Percentiles rank a stretch among this genome's conserved stretches.
Conservation (phyloP, 192 early-diverging fungal genomes). For the Coemansia asiatica region DNA sequence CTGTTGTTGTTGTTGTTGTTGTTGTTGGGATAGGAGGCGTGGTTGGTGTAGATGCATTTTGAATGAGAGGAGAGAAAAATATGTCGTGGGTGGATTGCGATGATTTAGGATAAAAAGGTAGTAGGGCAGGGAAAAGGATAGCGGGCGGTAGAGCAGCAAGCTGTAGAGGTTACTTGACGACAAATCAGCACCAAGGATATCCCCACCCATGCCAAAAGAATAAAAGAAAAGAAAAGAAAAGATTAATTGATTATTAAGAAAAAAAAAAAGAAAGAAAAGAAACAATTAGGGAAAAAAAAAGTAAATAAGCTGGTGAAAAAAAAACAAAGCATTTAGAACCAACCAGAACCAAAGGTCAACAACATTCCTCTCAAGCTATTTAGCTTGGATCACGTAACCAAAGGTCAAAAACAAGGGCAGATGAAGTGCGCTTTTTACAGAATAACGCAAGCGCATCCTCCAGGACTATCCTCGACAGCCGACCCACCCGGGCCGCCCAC, state of each 20-base stretch:
- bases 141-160: neutral
- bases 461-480: constrained; percentile 32
- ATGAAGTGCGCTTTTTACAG: constrained; percentile 54
- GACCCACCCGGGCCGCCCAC: constrained; percentile 13
- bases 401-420: neutral
- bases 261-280: constrained; percentile 5
- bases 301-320: constrained; percentile 1
- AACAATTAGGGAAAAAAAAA: neutral
- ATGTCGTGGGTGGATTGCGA: neutral
- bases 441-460: constrained; percentile 64
- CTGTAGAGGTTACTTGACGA: neutral
- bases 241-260: constrained; percentile 9
- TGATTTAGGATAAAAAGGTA: neutral
- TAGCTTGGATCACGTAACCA: neutral
- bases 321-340: too few relatives aligned
- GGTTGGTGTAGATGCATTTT: neutral
- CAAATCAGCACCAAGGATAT: constrained; percentile 7
- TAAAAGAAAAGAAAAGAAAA: neutral
- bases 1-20: too few relatives aligned
- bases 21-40: too few relatives aligned
- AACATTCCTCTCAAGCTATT: too few relatives aligned
- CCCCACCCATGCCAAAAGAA: too few relatives aligned
- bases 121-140: neutral
- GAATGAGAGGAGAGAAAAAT: neutral
- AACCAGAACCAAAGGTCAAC: too few relatives aligned